phyloP scores from a whole-genome alignment of 1,284 basidiomycete genomes.

The Amylostereum areolatum region DNA sequence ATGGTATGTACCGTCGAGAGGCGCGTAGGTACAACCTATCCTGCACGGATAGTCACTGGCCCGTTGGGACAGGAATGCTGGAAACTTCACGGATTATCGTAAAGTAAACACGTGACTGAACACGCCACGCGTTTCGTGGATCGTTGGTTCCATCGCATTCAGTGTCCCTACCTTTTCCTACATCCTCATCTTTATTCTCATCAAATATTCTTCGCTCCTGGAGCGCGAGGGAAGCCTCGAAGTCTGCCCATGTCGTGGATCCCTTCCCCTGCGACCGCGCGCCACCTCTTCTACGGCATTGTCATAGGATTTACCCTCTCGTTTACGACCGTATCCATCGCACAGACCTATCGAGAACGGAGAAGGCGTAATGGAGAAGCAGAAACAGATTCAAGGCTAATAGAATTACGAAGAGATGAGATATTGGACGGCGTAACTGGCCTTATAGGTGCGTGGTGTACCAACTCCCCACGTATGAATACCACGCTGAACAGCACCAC shows the following conservation, averaged over 20 bases:
- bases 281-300: conserved; percentile 58
- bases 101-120: too few relatives aligned
- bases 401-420: conserved; percentile 73
- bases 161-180: too few relatives aligned
- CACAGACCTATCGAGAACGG: conserved; percentile 40
- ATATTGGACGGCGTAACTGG: conserved; percentile 73
- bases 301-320: conserved; percentile 68
- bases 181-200: too few relatives aligned
- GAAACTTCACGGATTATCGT: too few relatives aligned
- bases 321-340: conserved; percentile 54
- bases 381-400: conserved; percentile 45
- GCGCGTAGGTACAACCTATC: too few relatives aligned
- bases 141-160: too few relatives aligned
- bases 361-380: conserved; percentile 34
- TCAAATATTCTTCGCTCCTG: too few relatives aligned
- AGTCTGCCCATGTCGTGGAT: conserved; percentile 25
- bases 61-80: too few relatives aligned
- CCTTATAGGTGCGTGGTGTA: conserved; percentile 64
- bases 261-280: conserved; percentile 30
- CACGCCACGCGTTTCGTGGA: too few relatives aligned
- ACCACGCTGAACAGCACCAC: not conserved
- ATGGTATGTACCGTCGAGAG: too few relatives aligned
- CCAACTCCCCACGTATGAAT: not conserved
- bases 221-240: too few relatives aligned
- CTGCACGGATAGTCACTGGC: too few relatives aligned